Conservation (phyloP, 78 protist genomes). For the Ministeria vibrans region DNA sequence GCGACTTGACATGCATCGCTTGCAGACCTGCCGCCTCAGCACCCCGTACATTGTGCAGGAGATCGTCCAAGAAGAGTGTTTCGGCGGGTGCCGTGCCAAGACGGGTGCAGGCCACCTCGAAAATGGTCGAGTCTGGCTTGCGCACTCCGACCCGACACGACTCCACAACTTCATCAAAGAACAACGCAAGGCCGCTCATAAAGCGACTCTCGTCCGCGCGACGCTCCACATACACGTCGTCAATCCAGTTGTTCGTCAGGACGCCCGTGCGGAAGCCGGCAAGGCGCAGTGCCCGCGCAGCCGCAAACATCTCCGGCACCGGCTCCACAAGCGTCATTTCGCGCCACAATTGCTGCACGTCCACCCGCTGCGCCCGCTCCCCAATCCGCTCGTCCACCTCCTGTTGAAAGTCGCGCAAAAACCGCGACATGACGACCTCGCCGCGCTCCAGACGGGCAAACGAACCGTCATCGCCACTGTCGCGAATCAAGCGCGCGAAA, state of each 20-base stretch:
- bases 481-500: no score
- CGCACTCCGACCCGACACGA: not conserved
- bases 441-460: conserved; percentile 8
- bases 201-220: not conserved
- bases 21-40: no score
- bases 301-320: no score
- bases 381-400: no score
- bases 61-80: conserved; percentile 9
- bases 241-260: not conserved
- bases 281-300: no score
- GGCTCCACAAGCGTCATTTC: no score
- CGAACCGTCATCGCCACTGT: no score
- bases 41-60: conserved; percentile 5
- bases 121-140: conserved; percentile 9
- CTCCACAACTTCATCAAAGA: conserved; percentile 12
- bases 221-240: not conserved
- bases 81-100: not conserved
- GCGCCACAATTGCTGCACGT: no score
- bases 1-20: conserved; percentile 8
- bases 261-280: not conserved
- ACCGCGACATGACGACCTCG: not conserved
- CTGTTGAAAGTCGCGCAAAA: not conserved
- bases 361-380: no score
- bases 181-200: not conserved
- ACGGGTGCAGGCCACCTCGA: not conserved